Percentiles rank a stretch among this genome's conserved stretches.
Evolutionary conservation across 2,329 filamentous ascomycete genomes (phyloP).

Genomic region (Epichloe baconii): DNA sequence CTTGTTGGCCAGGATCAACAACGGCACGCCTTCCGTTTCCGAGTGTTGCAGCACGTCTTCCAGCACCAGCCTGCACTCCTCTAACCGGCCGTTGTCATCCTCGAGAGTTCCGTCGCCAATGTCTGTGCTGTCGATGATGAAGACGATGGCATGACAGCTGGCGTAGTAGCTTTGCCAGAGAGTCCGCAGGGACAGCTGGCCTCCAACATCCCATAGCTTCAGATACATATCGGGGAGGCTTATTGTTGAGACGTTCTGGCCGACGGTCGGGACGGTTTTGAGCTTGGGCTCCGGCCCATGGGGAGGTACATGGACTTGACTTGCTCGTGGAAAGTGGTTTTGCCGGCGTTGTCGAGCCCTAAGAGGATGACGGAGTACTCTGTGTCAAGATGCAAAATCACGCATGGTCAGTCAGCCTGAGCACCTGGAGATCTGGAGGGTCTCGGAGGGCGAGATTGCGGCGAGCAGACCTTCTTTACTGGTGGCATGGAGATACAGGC

Average conservation of each 20-base stretch:
- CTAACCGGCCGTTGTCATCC: constrained; percentile 46
- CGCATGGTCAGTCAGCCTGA: neutral
- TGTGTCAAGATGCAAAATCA: constrained; percentile 21
- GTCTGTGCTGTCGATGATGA: constrained; percentile 92
- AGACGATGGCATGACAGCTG: constrained; percentile 91
- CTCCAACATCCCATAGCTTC: constrained; percentile 97
- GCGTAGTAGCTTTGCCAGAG: constrained; percentile 96
- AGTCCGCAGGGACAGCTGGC: constrained; percentile 75
- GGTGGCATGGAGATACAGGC: constrained; percentile 85
- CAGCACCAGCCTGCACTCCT: constrained; percentile 80
- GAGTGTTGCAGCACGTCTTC: constrained; percentile 81
- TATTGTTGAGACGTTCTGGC: constrained; percentile 91
- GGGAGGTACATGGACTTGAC: constrained; percentile 76
- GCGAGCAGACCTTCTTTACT: constrained; percentile 75
- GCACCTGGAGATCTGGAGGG: neutral
- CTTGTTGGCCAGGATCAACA: constrained; percentile 91
- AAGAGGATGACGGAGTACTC: constrained; percentile 97
- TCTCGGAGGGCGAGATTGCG: neutral
- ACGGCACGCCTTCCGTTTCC: constrained; percentile 80
- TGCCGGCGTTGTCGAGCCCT: constrained; percentile 94
- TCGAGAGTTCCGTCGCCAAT: constrained; percentile 69
- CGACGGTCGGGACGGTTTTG: constrained; percentile 91
- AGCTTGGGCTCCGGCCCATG: constrained; percentile 49
- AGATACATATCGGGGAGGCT: constrained; percentile 88
- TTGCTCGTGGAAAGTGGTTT: constrained; percentile 94